phyloP scores from a whole-genome alignment of 106 monocot species.

The Posidonia australis region DNA sequence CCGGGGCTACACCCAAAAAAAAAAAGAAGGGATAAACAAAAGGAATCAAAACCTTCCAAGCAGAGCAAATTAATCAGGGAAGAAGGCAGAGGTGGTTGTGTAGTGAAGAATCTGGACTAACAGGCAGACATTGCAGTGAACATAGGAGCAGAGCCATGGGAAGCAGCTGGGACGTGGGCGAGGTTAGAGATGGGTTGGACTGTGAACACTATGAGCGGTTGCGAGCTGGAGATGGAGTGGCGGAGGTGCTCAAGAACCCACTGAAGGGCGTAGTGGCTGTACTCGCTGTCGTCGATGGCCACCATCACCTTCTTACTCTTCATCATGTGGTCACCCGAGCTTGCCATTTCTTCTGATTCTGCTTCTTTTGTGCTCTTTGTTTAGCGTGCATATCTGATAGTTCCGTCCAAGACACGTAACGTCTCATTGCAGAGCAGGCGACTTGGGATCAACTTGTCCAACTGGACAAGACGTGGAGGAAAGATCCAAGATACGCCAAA shows the following conservation, averaged over 20 bases:
- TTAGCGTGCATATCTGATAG: too few relatives aligned
- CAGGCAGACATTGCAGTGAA: constrained; percentile 21
- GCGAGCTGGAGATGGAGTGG: constrained; percentile 5
- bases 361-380: too few relatives aligned
- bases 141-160: constrained; percentile 28
- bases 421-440: too few relatives aligned
- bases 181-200: constrained; percentile 24
- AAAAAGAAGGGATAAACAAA: background rate
- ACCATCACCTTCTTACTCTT: constrained; percentile 17
- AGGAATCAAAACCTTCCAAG: background rate
- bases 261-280: constrained; percentile 16
- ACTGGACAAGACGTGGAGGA: too few relatives aligned
- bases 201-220: constrained; percentile 20
- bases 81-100: background rate
- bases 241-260: constrained; percentile 18
- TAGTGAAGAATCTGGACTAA: background rate
- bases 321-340: background rate
- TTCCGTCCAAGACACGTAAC: too few relatives aligned
- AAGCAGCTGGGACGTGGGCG: constrained; percentile 21
- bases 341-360: too few relatives aligned
- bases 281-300: constrained; percentile 21
- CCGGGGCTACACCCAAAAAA: constrained; percentile 9
- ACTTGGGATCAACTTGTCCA: too few relatives aligned
- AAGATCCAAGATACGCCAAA: too few relatives aligned
- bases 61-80: background rate